Conservation (phyloP, 108 stramenopile species). For the Skeletonema menzelii region DNA sequence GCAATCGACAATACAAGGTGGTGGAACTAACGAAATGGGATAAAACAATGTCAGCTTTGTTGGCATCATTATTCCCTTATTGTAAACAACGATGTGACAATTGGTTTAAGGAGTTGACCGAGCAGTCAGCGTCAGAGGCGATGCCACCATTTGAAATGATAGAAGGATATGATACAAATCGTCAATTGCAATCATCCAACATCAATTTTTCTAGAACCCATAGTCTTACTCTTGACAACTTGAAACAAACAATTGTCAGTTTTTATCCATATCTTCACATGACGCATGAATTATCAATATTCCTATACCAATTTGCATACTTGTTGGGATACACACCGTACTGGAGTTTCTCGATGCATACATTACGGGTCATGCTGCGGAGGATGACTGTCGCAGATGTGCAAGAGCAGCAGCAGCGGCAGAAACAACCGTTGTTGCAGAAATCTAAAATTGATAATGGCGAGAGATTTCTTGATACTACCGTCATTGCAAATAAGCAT, state of each 20-base stretch:
- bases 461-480: neutral
- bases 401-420: constrained; percentile 26
- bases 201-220: constrained; percentile 2
- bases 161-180: neutral
- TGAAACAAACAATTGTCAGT: constrained; percentile 36
- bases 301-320: constrained; percentile 70
- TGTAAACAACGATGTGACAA: constrained; percentile 57
- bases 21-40: constrained; percentile 46
- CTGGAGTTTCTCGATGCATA: constrained; percentile 65
- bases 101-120: constrained; percentile 17
- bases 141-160: neutral
- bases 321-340: constrained; percentile 64
- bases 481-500: neutral
- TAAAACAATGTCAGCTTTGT: constrained; percentile 59
- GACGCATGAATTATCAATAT: constrained; percentile 48
- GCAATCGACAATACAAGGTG: constrained; percentile 17
- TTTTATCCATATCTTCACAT: constrained; percentile 67
- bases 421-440: constrained; percentile 10
- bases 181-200: constrained; percentile 5
- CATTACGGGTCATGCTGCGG: constrained; percentile 59
- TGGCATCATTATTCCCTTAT: constrained; percentile 70
- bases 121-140: constrained; percentile 4
- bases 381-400: constrained; percentile 67
- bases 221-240: neutral
- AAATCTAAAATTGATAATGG: neutral